Base-by-base conservation (phyloP, 306 rosid genomes). In the Herpetospermum pedunculosum region DNA sequence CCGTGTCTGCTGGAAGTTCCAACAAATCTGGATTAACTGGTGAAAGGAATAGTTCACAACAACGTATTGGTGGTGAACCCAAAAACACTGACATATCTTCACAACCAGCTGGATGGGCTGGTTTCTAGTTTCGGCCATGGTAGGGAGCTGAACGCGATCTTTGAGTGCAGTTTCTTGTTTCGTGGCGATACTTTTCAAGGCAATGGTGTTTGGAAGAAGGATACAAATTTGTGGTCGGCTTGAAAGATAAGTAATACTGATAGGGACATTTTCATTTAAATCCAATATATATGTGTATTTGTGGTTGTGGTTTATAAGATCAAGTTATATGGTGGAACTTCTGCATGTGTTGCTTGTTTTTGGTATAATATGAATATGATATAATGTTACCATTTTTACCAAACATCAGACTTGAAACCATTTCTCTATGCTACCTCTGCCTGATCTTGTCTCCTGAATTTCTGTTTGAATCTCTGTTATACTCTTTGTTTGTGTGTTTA, bases 101-200 rank as follows among this genome's bases (percentile, higher is more conserved):
- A 75, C 97, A 89, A 82, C 98, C 98, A 60, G 90, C 97, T 63
- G 98, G 98, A 16, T 94, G 98, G 98, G 96, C 98, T 50, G 98
- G 98, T 73, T 94, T 94, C 82, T 91, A 82, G 88, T 71, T 6
- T 16, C 10, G 23, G 70, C 48, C 44, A 5, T 43, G 41, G 21
- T 70, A 8, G 28, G 55, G 28, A 44, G 58, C 43, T 70, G 55
- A 43, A 26, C 14, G 25, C 4, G 19, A 21, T 21, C 25, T 43
- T 43, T 68, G 54, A 26, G 28, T 47, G 74, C 25, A 18, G 26
- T 70, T 70, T 16, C 25, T 68, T 69, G 53, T 23, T 68, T 41
- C 6, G 11, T 68, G 37, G 38, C 37, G 6, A 69, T 69, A 69
- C 23, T 43, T 69, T 67, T 21, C 12, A 1, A 41, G 35, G 38